Conservation (phyloP, 2,329 filamentous ascomycete species). For the Aspergillus ibericus region DNA sequence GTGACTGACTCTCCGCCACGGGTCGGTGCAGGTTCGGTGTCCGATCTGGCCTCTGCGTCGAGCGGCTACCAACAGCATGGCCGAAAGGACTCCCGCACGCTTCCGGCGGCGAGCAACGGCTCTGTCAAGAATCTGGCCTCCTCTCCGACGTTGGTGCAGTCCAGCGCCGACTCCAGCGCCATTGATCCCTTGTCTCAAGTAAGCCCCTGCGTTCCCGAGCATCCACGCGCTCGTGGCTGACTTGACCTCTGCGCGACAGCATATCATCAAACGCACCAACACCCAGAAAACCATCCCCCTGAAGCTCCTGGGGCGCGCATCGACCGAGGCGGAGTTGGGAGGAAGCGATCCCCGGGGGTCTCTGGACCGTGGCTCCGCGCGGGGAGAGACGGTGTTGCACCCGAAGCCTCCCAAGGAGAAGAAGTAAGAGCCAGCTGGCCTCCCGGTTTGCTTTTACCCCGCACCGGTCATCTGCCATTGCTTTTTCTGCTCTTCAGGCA, state of each 20-base stretch:
- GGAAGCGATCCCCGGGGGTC: conserved; percentile 34
- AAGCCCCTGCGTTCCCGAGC: conserved; percentile 14
- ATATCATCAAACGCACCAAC: conserved; percentile 67
- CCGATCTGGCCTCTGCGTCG: conserved; percentile 33
- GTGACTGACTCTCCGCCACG: conserved; percentile 11
- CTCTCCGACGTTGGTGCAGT: conserved; percentile 26
- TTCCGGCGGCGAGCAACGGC: conserved; percentile 19
- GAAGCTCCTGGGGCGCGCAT: conserved; percentile 41
- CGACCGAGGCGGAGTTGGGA: conserved; percentile 43
- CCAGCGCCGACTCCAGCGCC: conserved; percentile 42
- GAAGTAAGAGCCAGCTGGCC: conserved; percentile 54
- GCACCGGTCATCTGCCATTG: neutral
- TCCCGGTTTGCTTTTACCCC: neutral
- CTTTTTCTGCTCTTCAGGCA: conserved; percentile 4
- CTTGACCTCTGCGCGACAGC: conserved; percentile 40
- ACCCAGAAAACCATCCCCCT: conserved; percentile 59
- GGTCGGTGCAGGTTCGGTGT: conserved; percentile 25
- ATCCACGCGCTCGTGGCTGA: conserved; percentile 12
- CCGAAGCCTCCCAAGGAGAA: conserved; percentile 57
- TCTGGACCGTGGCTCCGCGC: conserved; percentile 31
- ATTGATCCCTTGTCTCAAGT: conserved; percentile 71
- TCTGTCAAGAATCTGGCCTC: conserved; percentile 27
- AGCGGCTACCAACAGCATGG: conserved; percentile 31
- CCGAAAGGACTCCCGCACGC: conserved; percentile 23
- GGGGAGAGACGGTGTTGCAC: conserved; percentile 32